Conservation (phyloP, 192 early-diverging fungal species). For the Linnemannia hyalina region DNA sequence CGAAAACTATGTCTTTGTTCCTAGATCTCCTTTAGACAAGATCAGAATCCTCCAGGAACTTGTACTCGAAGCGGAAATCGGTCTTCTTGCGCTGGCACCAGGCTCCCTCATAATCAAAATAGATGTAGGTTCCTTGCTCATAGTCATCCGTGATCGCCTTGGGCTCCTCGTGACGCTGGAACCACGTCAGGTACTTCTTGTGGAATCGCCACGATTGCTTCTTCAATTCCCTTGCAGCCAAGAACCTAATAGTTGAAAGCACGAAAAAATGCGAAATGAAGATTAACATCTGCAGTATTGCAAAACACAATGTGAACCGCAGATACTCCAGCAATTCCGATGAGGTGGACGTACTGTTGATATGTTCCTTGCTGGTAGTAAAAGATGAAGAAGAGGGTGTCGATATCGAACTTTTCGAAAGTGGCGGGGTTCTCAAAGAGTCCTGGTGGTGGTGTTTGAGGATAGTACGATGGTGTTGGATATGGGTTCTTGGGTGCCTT, state of each 20-base stretch:
- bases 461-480: constrained; percentile 92
- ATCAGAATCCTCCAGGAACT: constrained; percentile 87
- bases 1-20: too few relatives aligned
- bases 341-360: constrained; percentile 83
- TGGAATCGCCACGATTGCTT: constrained; percentile 98
- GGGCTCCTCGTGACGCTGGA: constrained; percentile 98
- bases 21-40: constrained; percentile 60
- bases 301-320: not conserved
- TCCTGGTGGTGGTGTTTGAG: constrained; percentile 80
- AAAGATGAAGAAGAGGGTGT: constrained; percentile 98
- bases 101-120: constrained; percentile 97
- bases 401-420: constrained; percentile 93
- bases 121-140: constrained; percentile 98
- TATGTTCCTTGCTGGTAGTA: constrained; percentile 98
- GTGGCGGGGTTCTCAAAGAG: constrained; percentile 89
- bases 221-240: constrained; percentile 96
- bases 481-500: constrained; percentile 83
- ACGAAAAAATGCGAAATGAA: not conserved
- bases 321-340: too few relatives aligned
- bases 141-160: constrained; percentile 96
- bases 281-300: not conserved
- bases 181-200: constrained; percentile 99
- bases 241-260: constrained; percentile 64
- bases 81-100: constrained; percentile 98
- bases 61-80: constrained; percentile 97